Base-by-base conservation (phyloP, 2,329 filamentous ascomycete genomes). In the Colletotrichum sidae region DNA sequence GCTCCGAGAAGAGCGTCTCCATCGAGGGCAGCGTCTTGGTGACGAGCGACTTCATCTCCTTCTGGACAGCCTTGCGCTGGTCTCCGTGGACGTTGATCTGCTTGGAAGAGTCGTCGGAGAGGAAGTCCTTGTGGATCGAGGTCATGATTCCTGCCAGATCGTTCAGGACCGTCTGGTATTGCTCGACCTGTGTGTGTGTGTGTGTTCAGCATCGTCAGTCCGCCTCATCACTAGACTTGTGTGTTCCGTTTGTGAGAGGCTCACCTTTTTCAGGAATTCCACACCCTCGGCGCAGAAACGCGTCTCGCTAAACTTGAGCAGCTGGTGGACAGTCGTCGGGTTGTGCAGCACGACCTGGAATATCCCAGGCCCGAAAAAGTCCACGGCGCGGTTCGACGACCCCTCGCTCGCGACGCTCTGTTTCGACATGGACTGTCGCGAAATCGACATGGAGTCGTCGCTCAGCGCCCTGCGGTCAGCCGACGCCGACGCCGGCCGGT, bases 281-380 rank as follows among this genome's bases (percentile, higher is more conserved):
- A 88, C 75, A 62, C 81, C 80, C 84, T 83, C 63, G 84, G 81
- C 4, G 78, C 81, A 65, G 78, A 81, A 50, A 79, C 78, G 46
- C 76, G 75, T 45, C 73, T 78, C 59, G 13, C 83, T 83, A 71
- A 86, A 88, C 47, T 78, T 79, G 61, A 81, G 76, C 15, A 88
- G 73, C 49, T 81, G 79, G 60, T 80, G 77, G 1, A 78, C 78
- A 0, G 83, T 84, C 3, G 76, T 77, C 0, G 83, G 81, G 65
- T 86, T 82, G 62, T 81, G 79, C 47, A 88, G 76, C 1, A 83
- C 84, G 64, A 83, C 74, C 47, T 81, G 79, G 57, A 88, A 83
- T 25, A 84, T 80, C 10, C 85, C 83, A 6, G 75, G 74, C 34
- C 82, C 80, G 59, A 86, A 81, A 66, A 88, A 83, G 49, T 85